These are phyloP conservation scores for Backusella circina DNA, from an alignment of 192 early-diverging fungal genomes.

Conservation along the genomic window DNA sequence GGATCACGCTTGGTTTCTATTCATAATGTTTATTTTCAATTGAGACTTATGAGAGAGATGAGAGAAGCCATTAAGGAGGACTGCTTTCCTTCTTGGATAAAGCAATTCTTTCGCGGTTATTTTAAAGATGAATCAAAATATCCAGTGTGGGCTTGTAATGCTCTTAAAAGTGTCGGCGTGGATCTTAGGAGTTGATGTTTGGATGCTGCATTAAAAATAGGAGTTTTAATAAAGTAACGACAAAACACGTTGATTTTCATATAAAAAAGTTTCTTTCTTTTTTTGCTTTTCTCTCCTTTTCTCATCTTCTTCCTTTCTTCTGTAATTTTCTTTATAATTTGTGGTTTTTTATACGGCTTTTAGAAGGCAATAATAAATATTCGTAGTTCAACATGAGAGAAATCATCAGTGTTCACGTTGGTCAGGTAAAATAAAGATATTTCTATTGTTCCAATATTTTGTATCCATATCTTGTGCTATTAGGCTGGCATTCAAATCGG, in stretches of 20 bases:
- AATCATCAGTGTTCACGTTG: conserved; percentile 41
- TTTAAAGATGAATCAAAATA: conserved; percentile 59
- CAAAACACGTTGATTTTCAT: background rate
- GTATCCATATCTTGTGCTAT: background rate
- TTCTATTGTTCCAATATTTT: conserved; percentile 58
- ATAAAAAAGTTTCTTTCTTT: background rate
- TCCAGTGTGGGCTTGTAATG: conserved; percentile 71
- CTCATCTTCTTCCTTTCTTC: conserved; percentile 8
- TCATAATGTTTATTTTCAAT: conserved; percentile 84
- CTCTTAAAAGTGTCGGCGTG: conserved; percentile 64
- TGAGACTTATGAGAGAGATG: conserved; percentile 79
- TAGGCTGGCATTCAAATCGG: conserved; percentile 8
- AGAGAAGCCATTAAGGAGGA: conserved; percentile 66
- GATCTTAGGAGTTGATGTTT: conserved; percentile 38
- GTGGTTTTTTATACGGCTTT: too few species aligned
- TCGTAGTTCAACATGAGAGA: conserved; percentile 34
- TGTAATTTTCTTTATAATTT: too few species aligned
- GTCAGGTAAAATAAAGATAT: conserved; percentile 66
- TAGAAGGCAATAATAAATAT: background rate
- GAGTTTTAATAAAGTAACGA: background rate
- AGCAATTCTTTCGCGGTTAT: conserved; percentile 62
- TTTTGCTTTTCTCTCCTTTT: background rate
- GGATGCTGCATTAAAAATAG: background rate
- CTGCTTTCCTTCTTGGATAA: conserved; percentile 64
- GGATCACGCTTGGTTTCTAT: conserved; percentile 78